Base-by-base conservation (phyloP, 805 yeast species). In the Lipomyces chichibuensis region DNA sequence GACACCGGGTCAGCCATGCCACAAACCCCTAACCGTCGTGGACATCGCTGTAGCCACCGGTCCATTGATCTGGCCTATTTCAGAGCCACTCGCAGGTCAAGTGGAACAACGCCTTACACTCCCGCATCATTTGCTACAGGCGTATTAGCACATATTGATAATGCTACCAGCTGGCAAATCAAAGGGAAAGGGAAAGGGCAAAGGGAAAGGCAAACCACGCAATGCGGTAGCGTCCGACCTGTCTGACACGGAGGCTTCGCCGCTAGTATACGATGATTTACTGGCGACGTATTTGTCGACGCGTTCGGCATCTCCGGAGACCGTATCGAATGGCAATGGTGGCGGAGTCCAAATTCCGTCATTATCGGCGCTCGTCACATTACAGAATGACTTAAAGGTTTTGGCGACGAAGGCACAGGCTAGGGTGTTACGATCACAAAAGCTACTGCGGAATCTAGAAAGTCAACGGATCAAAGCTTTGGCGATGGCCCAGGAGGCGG, bases 131-230 rank as follows among this genome's bases (percentile, higher is more conserved):
- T 43, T 13, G 25, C 20, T 8, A 43, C 49, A 17, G 49, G 23
- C 49, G 49, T 9, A n/a, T 43, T 43, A n/a, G 20, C 23, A n/a
- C 11, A 43, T 43, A 43, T n/a, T 11, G 49, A 43, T 43, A 43
- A 52, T 52, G 55, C 55, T 52, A 11, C 55, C 65, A 32, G 68
- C 65, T 46, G 65, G 66, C 54, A 63, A 59, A 60, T 33, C 65
- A 9, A 27, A 32, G 58, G 67, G 67, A 32, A 65, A 67, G 55
- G 67, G 67, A 32, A 65, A 65, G 49, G 66, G 71, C 66, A 65
- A 62, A 56, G 71, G 71, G 54, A 67, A 67, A 29, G 69, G 69
- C 59, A 67, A 65, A 52, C 17, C 56, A 20, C 55, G 64, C 0
- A 33, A 17, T 11, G 1, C 51, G 11, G 43, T 6, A 39, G 59